Conservation (phyloP, 441 rosid species). For the Populus hybrid region DNA sequence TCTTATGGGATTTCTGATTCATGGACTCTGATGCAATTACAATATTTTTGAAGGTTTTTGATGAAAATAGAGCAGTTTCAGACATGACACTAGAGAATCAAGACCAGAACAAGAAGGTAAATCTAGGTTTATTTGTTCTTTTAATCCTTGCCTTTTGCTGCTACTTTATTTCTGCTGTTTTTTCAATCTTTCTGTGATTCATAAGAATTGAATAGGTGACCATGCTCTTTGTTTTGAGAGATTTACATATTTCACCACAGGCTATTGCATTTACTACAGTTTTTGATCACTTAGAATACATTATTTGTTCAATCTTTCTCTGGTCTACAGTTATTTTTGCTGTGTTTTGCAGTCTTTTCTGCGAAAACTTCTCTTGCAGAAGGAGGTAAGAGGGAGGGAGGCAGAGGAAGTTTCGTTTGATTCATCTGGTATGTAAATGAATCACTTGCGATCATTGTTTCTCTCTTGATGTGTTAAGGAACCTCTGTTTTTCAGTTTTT, state of each 20-base stretch:
- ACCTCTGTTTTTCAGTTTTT: background rate
- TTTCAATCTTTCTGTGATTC: background rate
- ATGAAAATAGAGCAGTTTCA: constrained; percentile 16
- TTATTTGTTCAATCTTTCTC: background rate
- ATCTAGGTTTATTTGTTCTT: background rate
- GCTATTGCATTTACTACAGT: background rate
- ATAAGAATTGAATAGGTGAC: background rate
- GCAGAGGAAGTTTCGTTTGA: constrained; percentile 17
- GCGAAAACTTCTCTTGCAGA: constrained; percentile 29
- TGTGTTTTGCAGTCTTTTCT: constrained; percentile 37
- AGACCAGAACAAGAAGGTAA: constrained; percentile 35
- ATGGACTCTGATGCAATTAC: background rate
- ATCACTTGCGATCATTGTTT: background rate
- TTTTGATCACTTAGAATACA: background rate
- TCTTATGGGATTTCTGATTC: background rate
- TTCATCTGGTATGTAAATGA: constrained; percentile 29
- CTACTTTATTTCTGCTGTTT: background rate
- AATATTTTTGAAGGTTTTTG: background rate
- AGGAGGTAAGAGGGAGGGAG: constrained; percentile 30
- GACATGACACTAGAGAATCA: constrained; percentile 33
- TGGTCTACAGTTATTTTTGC: background rate
- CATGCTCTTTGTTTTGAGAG: background rate
- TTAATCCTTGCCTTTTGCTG: background rate
- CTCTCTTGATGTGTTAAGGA: background rate
- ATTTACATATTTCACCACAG: background rate